A percentile compares a stretch with the other conserved stretches of the same genome.
phyloP scores from a whole-genome alignment of 2,329 filamentous ascomycete genomes.

The Phyllosticta citriasiana region DNA sequence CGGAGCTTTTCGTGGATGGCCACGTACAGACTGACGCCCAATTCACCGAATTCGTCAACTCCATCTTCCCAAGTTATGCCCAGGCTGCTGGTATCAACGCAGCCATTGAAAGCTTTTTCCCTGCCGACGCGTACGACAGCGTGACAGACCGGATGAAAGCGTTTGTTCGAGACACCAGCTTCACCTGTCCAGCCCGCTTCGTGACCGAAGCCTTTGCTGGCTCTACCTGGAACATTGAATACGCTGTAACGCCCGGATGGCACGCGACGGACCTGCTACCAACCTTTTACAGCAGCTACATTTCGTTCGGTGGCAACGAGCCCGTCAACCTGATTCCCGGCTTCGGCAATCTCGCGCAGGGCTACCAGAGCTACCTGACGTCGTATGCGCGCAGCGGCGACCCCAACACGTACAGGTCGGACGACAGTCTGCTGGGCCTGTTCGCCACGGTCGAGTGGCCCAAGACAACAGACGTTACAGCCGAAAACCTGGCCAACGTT shows the following conservation, averaged over 20 bases:
- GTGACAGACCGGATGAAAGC: not conserved
- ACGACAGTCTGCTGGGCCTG: not conserved
- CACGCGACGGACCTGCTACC: constrained; percentile 10
- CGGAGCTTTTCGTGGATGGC: constrained; percentile 6
- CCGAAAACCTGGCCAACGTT: not conserved
- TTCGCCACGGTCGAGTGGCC: constrained; percentile 5
- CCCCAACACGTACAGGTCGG: constrained; percentile 1
- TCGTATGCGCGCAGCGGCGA: constrained; percentile 6
- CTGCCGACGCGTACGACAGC: constrained; percentile 5
- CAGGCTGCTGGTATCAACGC: constrained; percentile 5
- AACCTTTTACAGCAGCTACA: constrained; percentile 4
- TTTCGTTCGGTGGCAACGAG: constrained; percentile 5
- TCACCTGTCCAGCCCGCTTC: constrained; percentile 7
- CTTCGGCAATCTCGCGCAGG: not conserved
- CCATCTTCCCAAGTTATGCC: not conserved
- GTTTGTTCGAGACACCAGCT: constrained; percentile 4
- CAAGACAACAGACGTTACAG: not conserved
- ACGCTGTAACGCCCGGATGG: constrained; percentile 6
- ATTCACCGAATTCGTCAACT: constrained; percentile 1
- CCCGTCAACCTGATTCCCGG: not conserved
- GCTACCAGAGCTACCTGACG: constrained; percentile 7
- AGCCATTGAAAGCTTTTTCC: constrained; percentile 1
- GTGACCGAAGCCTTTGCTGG: constrained; percentile 3
- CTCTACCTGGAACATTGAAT: constrained; percentile 8
- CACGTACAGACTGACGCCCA: constrained; percentile 8